phyloP scores from a whole-genome alignment of 495 filamentous ascomycete genomes.

The Hypoxylon intermedium region DNA sequence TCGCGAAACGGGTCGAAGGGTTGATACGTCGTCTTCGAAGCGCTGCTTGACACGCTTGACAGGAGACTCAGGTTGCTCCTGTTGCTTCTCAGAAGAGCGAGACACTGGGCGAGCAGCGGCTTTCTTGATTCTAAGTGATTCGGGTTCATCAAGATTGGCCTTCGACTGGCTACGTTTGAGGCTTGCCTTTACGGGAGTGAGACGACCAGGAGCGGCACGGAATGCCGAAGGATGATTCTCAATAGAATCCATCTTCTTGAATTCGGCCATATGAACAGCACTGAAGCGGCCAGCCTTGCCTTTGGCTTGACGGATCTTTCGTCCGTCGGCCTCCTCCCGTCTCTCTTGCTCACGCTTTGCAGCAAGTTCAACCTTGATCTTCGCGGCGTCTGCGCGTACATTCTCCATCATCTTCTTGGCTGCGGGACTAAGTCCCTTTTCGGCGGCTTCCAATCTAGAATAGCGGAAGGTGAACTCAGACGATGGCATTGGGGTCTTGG shows the following conservation, averaged over 20 bases:
- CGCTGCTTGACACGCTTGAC: slow-evolving; percentile 72
- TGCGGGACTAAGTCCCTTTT: slow-evolving; percentile 68
- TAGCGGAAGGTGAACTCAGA: slow-evolving; percentile 80
- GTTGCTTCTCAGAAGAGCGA: slow-evolving; percentile 19
- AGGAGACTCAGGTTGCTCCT: slow-evolving; percentile 47
- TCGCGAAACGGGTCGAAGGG: slow-evolving; percentile 58
- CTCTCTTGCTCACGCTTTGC: slow-evolving; percentile 60
- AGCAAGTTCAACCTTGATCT: slow-evolving; percentile 69
- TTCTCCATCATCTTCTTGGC: slow-evolving; percentile 81
- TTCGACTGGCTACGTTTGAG: slow-evolving; percentile 80
- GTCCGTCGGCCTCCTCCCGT: slow-evolving; percentile 53
- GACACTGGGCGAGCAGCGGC: slow-evolving; percentile 21
- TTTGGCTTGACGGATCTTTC: slow-evolving; percentile 79
- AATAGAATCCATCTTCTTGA: slow-evolving; percentile 97
- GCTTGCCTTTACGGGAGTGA: slow-evolving; percentile 61
- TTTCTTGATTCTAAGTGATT: slow-evolving; percentile 51
- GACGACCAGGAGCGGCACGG: slow-evolving; percentile 66
- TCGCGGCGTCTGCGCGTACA: slow-evolving; percentile 70
- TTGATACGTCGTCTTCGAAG: slow-evolving; percentile 64
- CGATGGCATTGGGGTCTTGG: slow-evolving; percentile 57
- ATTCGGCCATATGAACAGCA: slow-evolving; percentile 81
- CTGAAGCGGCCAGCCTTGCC: slow-evolving; percentile 80
- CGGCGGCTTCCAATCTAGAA: slow-evolving; percentile 57
- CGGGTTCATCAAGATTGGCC: slow-evolving; percentile 68
- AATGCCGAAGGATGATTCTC: slow-evolving; percentile 81